Base-by-base conservation (phyloP, 176 grass and related monocot species). In the Ensete glaucum region DNA sequence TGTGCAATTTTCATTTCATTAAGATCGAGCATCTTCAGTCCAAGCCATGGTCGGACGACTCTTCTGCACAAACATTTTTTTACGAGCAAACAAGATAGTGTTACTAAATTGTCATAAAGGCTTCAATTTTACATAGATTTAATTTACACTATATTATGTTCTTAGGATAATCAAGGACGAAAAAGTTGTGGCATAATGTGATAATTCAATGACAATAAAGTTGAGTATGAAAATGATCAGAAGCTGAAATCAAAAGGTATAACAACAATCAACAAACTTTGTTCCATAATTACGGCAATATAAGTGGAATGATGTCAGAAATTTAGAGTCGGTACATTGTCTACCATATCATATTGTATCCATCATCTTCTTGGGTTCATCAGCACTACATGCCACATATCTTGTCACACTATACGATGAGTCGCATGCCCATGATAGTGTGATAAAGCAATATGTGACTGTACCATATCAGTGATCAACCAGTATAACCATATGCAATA, bases 11-110 rank as follows among this genome's bases (percentile, higher is more conserved):
- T 75, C 88, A 83, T 87, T 75, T 81, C 82, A 49, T 93, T 89
- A 67, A 98, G 90, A 77, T 91, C 86, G 65, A 91, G 77, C 90
- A 91, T 98, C 22, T 85, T 91, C 72, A 93, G 74, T 67, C 94
- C 94, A 81, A 93, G 87, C 88, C 94, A 97, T 27, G 88, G 94
- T 69, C 85, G 80, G 16, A 90, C 77, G 26, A 93, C 93, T 90
- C 84, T 91, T 81, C 88, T 93, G 80, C 87, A 89, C 75, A 70
- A 62, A 9, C 14, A 66, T 43, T 43, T 43, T 43, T 43, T 43
- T 6, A 43, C 34, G 5, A 43, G 5, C 34, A 43, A 43, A 43
- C 34, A 43, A 43, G 34, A 66, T 1, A 75, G 68, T 26, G 49
- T 73, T 51, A 25, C 22, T 77, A 19, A 83, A 76, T 53, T 50